Base-by-base conservation (phyloP, 1,284 basidiomycete species). In the Ustilago esculenta region DNA sequence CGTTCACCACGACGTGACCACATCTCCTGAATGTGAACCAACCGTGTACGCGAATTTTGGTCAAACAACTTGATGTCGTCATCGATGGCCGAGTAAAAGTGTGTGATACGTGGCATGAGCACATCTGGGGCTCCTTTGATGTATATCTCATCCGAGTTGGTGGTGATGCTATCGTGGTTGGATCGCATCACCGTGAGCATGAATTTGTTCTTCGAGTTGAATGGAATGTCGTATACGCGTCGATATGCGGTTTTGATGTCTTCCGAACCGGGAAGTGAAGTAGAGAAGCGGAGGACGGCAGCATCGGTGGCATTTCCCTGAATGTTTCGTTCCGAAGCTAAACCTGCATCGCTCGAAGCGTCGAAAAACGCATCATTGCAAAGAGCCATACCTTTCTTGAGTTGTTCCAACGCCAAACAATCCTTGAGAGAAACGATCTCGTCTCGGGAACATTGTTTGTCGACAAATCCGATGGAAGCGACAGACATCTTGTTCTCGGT, bases 151-250 rank as follows among this genome's bases (percentile, higher is more conserved):
- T 70, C 66, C 8, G 49, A 37, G 17, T 45, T 37, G 44, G 63
- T 82, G 0, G 83, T 82, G 0, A 82, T 43, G 6, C 83, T 61
- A 1, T 79, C 58, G 10, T 84, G 84, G 24, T 85, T 55, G 33
- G 47, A 47, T 57, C 50, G 57, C 51, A 65, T 72, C 32, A 75
- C 61, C 39, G 85, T 86, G 51, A 87, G 84, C 86, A 89, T 88
- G 84, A 86, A 89, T 78, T 89, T 89, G 75, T 88, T 88, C 78
- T 85, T 86, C 14, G 87, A 88, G 79, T 87, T 88, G 83, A 89
- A 89, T 6, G 86, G 66, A 14, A 78, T 72, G 43, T 83, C 83
- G 76, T 81, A 84, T 5, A 83, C 58, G 48, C 82, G 81, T 11
- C 73, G 49, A 82, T 84, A 85, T 32, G 82, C 81, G 10, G 58